These are phyloP conservation scores for Fusarium duplospermum DNA, from an alignment of 2,329 filamentous ascomycete genomes.

Conservation along the genomic window DNA sequence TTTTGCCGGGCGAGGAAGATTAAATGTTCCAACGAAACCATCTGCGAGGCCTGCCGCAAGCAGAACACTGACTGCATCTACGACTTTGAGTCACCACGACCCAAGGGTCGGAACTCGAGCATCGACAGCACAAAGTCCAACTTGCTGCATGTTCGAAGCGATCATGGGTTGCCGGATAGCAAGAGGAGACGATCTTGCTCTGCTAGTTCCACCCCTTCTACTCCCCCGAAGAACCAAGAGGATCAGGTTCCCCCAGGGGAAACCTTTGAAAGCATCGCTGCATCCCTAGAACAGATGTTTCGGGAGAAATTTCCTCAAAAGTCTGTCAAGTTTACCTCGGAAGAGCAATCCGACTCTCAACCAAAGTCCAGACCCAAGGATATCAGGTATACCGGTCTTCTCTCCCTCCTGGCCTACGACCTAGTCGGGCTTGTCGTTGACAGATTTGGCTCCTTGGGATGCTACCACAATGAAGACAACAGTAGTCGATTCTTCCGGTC, in stretches of 20 bases:
- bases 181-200: conserved; percentile 44
- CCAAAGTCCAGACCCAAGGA: conserved; percentile 7
- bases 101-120: conserved; percentile 45
- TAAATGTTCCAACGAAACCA: conserved; percentile 53
- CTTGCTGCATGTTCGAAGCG: conserved; percentile 24
- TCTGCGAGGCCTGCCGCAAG: conserved; percentile 52
- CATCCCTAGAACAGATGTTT: conserved; percentile 46
- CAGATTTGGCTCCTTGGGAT: conserved; percentile 47
- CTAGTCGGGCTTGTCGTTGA: conserved; percentile 46
- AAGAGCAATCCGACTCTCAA: background rate
- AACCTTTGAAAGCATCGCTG: conserved; percentile 43
- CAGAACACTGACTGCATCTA: conserved; percentile 54
- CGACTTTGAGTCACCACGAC: conserved; percentile 50
- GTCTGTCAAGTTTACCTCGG: background rate
- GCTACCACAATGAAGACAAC: conserved; percentile 43
- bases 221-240: conserved; percentile 38
- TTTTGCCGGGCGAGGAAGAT: conserved; percentile 54
- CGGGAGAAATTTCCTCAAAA: conserved; percentile 43
- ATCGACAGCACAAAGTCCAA: conserved; percentile 40
- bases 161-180: conserved; percentile 23
- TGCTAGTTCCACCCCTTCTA: conserved; percentile 39
- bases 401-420: conserved; percentile 47
- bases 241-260: conserved; percentile 30
- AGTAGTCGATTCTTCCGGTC: conserved; percentile 44
- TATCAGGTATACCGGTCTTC: conserved; percentile 42